Base-by-base conservation (phyloP, 2,329 filamentous ascomycete genomes). In the Cytospora leucostoma region DNA sequence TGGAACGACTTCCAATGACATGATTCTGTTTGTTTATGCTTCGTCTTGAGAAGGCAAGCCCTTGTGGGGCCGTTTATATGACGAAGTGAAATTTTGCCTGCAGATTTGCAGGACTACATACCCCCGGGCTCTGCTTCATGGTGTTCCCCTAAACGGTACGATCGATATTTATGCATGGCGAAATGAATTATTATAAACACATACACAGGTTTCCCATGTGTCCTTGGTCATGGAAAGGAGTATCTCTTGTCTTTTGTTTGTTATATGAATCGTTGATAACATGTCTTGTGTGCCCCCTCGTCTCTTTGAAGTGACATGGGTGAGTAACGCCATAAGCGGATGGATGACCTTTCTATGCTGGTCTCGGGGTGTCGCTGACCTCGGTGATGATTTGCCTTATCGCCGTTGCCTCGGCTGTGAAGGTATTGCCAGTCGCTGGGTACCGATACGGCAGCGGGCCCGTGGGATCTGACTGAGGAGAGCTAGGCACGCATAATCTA, bases 61-160 rank as follows among this genome's bases (percentile, higher is more conserved):
- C 17, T 15, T 56, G 17, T 52, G 34, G 44, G 38, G 40, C 54
- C 49, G 19, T 56, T 50, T 27, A 44, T 53, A 56, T 47, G 37
- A 64, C 11, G 57, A 15, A 53, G 51, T 17, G 10, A 44, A n/a
- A 54, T 54, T 34, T 61, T 34, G 21, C 50, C 19, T 53, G 51
- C 35, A 38, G 21, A 13, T 58, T 49, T 63, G 40, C 40, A 21
- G 47, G 40, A 27, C 40, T 60, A 55, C 51, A 61, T 61, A 61
- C 58, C 58, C 58, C 44, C 3, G 7, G 7, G 44, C 21, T 47
- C 44, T 47, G 4, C n/a, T 21, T 47, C n/a, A 47, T 21, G 44
- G 54, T 61, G 58, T 55, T 49, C 32, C 54, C 40, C 13, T 37
- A 37, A 60, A 61, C 49, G 58, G 55, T 54, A 60, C 37, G 58